Evolutionary conservation across 306 rosid genomes (phyloP).

Genomic region (Vigna reflexopilosa): DNA sequence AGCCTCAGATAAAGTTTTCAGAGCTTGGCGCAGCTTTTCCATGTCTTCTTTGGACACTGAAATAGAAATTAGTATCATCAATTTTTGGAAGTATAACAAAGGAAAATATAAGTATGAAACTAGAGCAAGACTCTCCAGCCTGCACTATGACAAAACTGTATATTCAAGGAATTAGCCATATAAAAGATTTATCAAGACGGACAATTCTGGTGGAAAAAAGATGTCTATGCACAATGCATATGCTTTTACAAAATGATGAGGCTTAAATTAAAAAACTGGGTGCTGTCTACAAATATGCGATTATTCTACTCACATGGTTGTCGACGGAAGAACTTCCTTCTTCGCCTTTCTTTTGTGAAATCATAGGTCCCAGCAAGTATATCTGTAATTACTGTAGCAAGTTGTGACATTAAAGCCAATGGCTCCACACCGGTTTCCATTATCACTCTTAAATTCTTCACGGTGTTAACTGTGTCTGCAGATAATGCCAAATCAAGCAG

Average conservation of each 20-base stretch:
- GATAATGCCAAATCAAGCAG: conserved; percentile 98
- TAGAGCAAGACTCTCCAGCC: conserved; percentile 28
- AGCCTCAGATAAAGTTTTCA: conserved; percentile 92
- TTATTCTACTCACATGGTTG: conserved; percentile 73
- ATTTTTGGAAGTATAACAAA: conserved; percentile 27
- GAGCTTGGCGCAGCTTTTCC: conserved; percentile 98
- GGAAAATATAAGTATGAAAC: conserved; percentile 17
- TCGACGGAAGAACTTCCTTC: conserved; percentile 90
- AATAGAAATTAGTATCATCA: conserved; percentile 30
- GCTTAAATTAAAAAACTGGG: conserved; percentile 12
- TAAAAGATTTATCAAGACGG: conserved; percentile 23
- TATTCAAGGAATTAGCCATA: background rate
- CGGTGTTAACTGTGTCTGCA: conserved; percentile 96
- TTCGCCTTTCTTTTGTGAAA: conserved; percentile 69
- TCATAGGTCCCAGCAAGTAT: conserved; percentile 95
- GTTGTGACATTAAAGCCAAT: conserved; percentile 94
- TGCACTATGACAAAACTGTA: conserved; percentile 20
- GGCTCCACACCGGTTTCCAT: conserved; percentile 99
- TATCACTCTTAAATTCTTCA: conserved; percentile 87
- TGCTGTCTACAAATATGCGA: background rate
- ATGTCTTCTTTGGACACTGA: conserved; percentile 91
- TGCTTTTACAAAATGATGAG: background rate
- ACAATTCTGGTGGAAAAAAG: conserved; percentile 3
- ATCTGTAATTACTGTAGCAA: conserved; percentile 95
- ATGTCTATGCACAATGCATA: background rate